Evolutionary conservation across 169 alveolate species (phyloP).

Genomic region (Plasmodium relictum): DNA sequence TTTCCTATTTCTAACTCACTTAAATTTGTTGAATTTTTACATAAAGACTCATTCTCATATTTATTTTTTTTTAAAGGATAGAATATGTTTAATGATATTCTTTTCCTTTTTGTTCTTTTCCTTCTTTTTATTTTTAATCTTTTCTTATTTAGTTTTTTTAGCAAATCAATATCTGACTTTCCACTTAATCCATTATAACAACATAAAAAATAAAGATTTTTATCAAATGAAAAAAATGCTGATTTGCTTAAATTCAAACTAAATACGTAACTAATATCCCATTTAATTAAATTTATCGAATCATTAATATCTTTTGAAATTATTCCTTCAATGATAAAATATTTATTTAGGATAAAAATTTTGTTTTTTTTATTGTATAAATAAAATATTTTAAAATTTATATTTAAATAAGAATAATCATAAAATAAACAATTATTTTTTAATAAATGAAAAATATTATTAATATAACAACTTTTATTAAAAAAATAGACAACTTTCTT

Average conservation of each 20-base stretch:
- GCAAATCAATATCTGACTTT: slow-evolving; percentile 7
- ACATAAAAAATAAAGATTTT: slow-evolving; percentile 18
- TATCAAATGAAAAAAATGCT: not conserved
- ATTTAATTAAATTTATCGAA: slow-evolving; percentile 9
- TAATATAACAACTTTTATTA: slow-evolving; percentile 31
- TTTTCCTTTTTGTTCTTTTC: not conserved
- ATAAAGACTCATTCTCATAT: not conserved
- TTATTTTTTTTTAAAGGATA: not conserved
- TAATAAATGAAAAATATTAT: slow-evolving; percentile 4
- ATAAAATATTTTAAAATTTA: not conserved
- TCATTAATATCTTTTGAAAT: slow-evolving; percentile 31
- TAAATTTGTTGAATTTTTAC: not conserved
- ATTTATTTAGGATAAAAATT: slow-evolving; percentile 20
- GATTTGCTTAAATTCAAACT: not conserved
- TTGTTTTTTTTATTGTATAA: slow-evolving; percentile 13
- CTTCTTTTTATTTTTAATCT: not conserved
- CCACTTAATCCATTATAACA: slow-evolving; percentile 47
- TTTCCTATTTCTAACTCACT: not conserved
- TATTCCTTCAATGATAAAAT: slow-evolving; percentile 17
- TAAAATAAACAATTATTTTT: slow-evolving; percentile 21
- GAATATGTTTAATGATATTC: not conserved
- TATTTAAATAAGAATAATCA: slow-evolving; percentile 27
- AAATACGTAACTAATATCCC: slow-evolving; percentile 25
- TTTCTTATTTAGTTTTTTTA: not conserved
- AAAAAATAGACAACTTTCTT: slow-evolving; percentile 38